Conservation (phyloP, 129 eudicot species). For the Helichrysum umbraculigerum region DNA sequence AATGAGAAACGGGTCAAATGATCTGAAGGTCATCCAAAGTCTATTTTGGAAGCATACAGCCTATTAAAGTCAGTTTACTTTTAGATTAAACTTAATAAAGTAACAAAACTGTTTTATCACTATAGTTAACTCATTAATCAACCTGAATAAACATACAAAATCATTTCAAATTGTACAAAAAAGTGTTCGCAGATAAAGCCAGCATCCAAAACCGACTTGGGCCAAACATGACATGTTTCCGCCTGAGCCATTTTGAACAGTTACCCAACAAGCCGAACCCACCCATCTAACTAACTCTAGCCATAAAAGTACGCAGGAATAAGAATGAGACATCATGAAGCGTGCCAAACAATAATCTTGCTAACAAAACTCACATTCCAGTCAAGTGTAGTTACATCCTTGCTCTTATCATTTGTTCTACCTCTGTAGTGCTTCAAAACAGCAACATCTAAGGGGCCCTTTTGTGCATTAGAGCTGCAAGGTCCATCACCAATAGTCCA, state of each 20-base stretch:
- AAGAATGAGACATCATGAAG: background rate
- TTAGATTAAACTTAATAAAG: background rate
- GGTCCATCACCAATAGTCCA: conserved; percentile 81
- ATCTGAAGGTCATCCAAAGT: background rate
- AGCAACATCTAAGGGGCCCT: conserved; percentile 45
- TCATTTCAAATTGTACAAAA: background rate
- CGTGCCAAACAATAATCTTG: background rate
- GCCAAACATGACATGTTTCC: background rate
- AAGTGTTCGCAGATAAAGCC: background rate
- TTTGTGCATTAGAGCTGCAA: conserved; percentile 53
- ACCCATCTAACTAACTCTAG: background rate
- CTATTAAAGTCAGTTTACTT: background rate
- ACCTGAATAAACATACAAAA: background rate
- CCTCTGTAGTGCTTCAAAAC: conserved; percentile 77
- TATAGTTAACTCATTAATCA: background rate
- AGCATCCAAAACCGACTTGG: background rate
- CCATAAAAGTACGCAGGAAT: background rate
- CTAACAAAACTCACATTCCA: conserved; percentile 78
- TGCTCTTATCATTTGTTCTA: conserved; percentile 79
- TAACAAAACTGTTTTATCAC: background rate
- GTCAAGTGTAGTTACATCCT: conserved; percentile 93
- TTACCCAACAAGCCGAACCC: background rate
- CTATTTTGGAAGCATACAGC: background rate
- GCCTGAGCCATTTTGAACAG: background rate
- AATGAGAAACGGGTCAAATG: no score